Evolutionary conservation across 1,284 basidiomycete species (phyloP).

Genomic region (Neonothopanus nambi): DNA sequence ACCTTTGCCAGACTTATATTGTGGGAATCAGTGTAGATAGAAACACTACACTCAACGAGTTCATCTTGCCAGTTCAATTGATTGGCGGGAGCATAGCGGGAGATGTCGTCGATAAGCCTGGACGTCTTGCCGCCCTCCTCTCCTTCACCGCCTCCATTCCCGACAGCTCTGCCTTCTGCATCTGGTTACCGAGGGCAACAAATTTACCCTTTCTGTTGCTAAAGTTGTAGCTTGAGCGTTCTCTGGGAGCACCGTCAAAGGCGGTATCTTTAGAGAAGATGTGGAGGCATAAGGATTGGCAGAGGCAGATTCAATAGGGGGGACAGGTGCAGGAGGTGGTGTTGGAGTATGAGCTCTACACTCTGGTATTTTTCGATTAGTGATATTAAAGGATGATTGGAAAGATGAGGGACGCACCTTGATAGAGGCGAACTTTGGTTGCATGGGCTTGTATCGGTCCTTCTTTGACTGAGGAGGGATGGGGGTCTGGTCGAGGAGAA

Average conservation of each 20-base stretch:
- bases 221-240: conserved; percentile 71
- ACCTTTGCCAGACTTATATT: no score
- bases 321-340: conserved; percentile 54
- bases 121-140: conserved; percentile 43
- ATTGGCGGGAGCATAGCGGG: no score
- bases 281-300: conserved; percentile 75
- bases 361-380: no score
- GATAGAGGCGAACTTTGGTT: conserved; percentile 94
- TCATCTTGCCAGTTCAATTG: no score
- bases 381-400: no score
- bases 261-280: conserved; percentile 52
- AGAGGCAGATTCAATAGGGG: conserved; percentile 39
- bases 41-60: no score
- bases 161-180: conserved; percentile 40
- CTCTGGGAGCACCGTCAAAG: conserved; percentile 71
- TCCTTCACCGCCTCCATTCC: conserved; percentile 19
- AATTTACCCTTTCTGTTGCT: conserved; percentile 91
- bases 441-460: conserved; percentile 94
- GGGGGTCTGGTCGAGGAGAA: conserved; percentile 70
- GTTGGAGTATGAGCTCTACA: conserved; percentile 67
- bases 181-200: conserved; percentile 79
- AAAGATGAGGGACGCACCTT: no score
- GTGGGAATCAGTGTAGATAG: no score
- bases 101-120: no score
- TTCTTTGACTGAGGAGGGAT: conserved; percentile 74